phyloP scores from a whole-genome alignment of 805 yeast genomes.

The Schwanniomyces yamadae region DNA sequence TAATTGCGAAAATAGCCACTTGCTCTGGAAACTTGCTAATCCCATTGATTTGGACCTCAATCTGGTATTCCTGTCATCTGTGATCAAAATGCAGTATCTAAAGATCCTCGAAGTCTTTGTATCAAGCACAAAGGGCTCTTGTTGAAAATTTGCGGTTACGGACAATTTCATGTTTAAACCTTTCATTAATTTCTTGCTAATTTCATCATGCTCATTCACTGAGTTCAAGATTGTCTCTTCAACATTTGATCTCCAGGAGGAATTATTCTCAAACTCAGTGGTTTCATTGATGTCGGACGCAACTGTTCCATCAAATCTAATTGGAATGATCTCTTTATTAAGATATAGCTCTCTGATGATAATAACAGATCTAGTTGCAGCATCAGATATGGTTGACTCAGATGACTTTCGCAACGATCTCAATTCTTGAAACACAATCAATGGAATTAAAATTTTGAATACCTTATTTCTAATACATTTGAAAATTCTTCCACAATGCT shows the following conservation, averaged over 20 bases:
- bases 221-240: constrained; percentile 66
- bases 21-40: constrained; percentile 53
- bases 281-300: constrained; percentile 72
- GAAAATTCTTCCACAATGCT: constrained; percentile 74
- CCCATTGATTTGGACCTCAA: constrained; percentile 61
- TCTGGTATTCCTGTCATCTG: constrained; percentile 75
- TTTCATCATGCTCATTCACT: constrained; percentile 42
- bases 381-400: constrained; percentile 72
- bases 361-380: constrained; percentile 78
- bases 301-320: constrained; percentile 67
- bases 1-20: constrained; percentile 57
- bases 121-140: constrained; percentile 18
- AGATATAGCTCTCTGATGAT: constrained; percentile 65
- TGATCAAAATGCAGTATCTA: constrained; percentile 60
- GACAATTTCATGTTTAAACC: constrained; percentile 32
- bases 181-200: constrained; percentile 39
- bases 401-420: constrained; percentile 67
- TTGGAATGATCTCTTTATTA: constrained; percentile 54
- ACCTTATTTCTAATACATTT: constrained; percentile 63
- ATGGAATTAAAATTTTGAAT: constrained; percentile 62
- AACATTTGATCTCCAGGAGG: constrained; percentile 68
- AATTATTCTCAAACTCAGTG: constrained; percentile 69
- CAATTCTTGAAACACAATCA: constrained; percentile 76
- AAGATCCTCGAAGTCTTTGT: constrained; percentile 43
- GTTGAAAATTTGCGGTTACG: constrained; percentile 8